A percentile compares a stretch with the other conserved stretches of the same genome.
Conservation (phyloP, 345 rosid species). For the Citrus sp. region DNA sequence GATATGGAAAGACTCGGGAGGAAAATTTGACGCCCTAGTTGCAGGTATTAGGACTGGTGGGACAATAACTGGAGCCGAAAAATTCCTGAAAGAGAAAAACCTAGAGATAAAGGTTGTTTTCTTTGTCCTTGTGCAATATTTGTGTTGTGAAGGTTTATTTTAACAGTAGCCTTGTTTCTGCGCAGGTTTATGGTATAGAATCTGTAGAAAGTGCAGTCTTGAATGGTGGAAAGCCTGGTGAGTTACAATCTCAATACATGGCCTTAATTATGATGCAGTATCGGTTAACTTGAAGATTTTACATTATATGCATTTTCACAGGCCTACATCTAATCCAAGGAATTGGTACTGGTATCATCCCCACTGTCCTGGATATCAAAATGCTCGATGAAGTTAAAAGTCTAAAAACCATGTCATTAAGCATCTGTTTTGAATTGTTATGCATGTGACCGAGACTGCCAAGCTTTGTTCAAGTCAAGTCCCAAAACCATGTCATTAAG, state of each 20-base stretch:
- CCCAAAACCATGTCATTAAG: too few species aligned
- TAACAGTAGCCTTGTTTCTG: neutral
- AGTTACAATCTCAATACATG: neutral
- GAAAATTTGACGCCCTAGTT: conserved; percentile 45
- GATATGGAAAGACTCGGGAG: conserved; percentile 37
- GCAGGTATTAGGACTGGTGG: conserved; percentile 52
- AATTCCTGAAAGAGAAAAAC: conserved; percentile 53
- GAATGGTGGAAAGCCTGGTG: conserved; percentile 39
- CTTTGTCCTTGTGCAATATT: neutral
- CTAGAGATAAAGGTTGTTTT: conserved; percentile 39
- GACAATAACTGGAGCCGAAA: conserved; percentile 49
- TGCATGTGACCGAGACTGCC: too few species aligned
- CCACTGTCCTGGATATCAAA: conserved; percentile 33
- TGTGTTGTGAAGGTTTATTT: neutral
- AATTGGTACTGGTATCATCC: conserved; percentile 49
- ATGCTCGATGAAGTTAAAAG: conserved; percentile 49
- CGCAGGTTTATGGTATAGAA: conserved; percentile 37
- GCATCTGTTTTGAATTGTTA: neutral
- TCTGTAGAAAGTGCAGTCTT: conserved; percentile 43
- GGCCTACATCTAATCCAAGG: conserved; percentile 51
- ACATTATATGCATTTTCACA: conserved; percentile 12
- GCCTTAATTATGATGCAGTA: neutral
- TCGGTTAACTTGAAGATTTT: too few species aligned
- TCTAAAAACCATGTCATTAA: neutral
- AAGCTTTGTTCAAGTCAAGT: too few species aligned